phyloP scores from a whole-genome alignment of 805 yeast species.

The Ogataea pignaliae region DNA sequence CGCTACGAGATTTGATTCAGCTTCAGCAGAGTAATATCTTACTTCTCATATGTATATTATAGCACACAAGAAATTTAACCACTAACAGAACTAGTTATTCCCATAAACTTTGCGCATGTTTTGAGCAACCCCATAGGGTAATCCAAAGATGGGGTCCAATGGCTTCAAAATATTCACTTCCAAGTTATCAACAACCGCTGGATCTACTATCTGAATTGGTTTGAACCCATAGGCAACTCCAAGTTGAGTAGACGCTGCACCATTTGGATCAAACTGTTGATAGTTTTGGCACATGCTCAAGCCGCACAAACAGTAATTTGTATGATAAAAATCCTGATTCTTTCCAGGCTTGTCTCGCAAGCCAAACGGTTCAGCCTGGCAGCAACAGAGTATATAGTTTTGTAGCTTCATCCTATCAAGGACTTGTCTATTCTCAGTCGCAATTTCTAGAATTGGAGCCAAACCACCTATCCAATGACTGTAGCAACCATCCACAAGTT shows the following conservation, averaged over 20 bases:
- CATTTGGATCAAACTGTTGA: constrained; percentile 23
- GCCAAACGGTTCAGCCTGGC: constrained; percentile 62
- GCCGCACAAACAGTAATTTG: constrained; percentile 81
- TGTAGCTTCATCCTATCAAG: constrained; percentile 55
- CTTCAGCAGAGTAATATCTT: too few relatives aligned
- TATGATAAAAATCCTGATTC: constrained; percentile 81
- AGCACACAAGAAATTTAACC: too few relatives aligned
- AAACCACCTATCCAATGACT: constrained; percentile 93
- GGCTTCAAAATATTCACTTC: constrained; percentile 22
- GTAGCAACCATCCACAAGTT: constrained; percentile 94
- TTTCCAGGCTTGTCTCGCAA: constrained; percentile 84
- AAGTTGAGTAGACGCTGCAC: constrained; percentile 1
- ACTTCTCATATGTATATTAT: too few relatives aligned
- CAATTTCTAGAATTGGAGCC: constrained; percentile 56
- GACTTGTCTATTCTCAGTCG: constrained; percentile 30
- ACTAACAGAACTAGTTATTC: too few relatives aligned
- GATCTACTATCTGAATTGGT: constrained; percentile 14
- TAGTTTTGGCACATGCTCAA: constrained; percentile 53
- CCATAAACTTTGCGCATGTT: constrained; percentile 5
- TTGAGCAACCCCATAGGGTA: constrained; percentile 38
- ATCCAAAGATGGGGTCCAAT: constrained; percentile 56
- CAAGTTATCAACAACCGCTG: constrained; percentile 14
- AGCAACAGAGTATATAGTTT: constrained; percentile 67
- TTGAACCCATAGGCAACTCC: constrained; percentile 29
- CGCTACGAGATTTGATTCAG: too few relatives aligned